Conservation (phyloP, 208 protist genomes). For the Wallacemonas sp. region DNA sequence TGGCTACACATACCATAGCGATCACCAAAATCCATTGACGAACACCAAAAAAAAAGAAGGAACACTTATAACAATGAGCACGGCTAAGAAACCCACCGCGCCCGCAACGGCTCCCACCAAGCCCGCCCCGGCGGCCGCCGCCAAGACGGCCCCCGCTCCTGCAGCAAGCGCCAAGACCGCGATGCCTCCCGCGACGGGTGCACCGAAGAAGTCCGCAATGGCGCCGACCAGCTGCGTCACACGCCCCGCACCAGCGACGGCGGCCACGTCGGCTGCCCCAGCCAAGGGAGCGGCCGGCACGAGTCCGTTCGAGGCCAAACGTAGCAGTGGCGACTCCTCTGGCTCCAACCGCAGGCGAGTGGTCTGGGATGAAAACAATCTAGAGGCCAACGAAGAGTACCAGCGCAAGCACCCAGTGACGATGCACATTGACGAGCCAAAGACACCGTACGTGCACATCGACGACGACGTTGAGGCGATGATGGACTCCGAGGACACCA, state of each 20-base stretch:
- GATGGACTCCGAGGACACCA: conserved; percentile 16
- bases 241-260: too few relatives aligned
- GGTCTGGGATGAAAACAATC: conserved; percentile 84
- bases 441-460: conserved; percentile 76
- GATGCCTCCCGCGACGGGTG: neutral
- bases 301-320: neutral
- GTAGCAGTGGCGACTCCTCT: neutral
- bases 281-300: neutral
- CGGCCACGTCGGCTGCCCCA: neutral
- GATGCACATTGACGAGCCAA: conserved; percentile 86
- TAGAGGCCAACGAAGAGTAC: conserved; percentile 82
- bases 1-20: too few relatives aligned
- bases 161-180: neutral
- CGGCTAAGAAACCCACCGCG: too few relatives aligned
- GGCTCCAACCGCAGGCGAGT: conserved; percentile 25
- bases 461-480: conserved; percentile 43
- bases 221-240: conserved; percentile 7
- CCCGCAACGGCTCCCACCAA: too few relatives aligned
- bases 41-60: too few relatives aligned
- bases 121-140: too few relatives aligned
- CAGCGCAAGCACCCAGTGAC: conserved; percentile 80
- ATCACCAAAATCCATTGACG: too few relatives aligned
- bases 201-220: neutral
- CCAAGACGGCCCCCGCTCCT: neutral
- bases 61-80: too few relatives aligned